A percentile compares a stretch with the other conserved stretches of the same genome.
Conservation (phyloP, 208 protist genomes). For the Acanthamoeba lenticulata region DNA sequence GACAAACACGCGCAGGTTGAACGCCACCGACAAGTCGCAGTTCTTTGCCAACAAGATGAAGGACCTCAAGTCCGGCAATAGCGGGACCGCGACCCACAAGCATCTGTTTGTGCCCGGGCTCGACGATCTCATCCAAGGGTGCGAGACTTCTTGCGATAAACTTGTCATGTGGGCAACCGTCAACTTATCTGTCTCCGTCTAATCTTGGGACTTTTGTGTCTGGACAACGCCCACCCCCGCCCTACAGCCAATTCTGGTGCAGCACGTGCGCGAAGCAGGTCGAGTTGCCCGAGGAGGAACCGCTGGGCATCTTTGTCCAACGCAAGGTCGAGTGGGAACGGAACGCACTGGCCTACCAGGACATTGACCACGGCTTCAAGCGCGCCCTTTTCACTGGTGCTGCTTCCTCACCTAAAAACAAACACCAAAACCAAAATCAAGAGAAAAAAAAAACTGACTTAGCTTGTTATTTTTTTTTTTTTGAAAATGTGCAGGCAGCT, state of each 20-base stretch:
- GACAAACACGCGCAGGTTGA: neutral
- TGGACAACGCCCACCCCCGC: neutral
- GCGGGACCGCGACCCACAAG: neutral
- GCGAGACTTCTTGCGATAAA: too few relatives aligned
- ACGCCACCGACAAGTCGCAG: conserved; percentile 62
- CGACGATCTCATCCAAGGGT: conserved; percentile 30
- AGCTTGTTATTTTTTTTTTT: neutral
- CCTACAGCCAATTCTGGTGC: conserved; percentile 41
- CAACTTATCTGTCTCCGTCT: too few relatives aligned
- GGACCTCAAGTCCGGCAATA: neutral
- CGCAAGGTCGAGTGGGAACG: conserved; percentile 10
- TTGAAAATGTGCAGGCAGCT: neutral
- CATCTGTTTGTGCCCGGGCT: conserved; percentile 53
- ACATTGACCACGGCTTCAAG: conserved; percentile 56
- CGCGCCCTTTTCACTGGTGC: neutral
- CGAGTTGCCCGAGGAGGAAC: conserved; percentile 28
- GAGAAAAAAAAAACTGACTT: too few relatives aligned
- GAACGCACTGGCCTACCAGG: conserved; percentile 22
- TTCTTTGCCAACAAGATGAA: conserved; percentile 57
- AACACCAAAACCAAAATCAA: too few relatives aligned
- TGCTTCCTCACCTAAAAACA: neutral
- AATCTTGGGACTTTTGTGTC: neutral
- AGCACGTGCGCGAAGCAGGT: conserved; percentile 32
- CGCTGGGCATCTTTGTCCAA: neutral
- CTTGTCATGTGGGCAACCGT: too few relatives aligned